Base-by-base conservation (phyloP, 108 stramenopile species). In the Aurantiochytrium sp. region DNA sequence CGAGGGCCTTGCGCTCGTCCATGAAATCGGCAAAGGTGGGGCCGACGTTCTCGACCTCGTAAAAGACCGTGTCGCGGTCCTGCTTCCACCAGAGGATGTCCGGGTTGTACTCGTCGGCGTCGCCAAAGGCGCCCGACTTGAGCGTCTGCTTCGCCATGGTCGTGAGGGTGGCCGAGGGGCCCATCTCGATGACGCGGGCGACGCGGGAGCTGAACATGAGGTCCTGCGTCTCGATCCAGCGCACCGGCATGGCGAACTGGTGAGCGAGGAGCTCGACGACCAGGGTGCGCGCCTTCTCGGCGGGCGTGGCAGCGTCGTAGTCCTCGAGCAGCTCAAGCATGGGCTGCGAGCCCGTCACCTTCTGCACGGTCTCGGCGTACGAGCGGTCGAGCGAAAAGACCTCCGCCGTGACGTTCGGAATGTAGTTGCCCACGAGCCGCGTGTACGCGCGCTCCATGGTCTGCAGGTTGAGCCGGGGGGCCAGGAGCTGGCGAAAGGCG, bases 171-270 rank as follows among this genome's bases (percentile, higher is more conserved):
- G 73, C 69, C 87, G 87, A 21, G 4, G 87, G 73, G 27, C 87
- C 87, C 39, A 88, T 52, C 54, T 88, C 87, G 37, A 88, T 34
- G 2, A 88, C 37, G 4, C 42, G 30, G 12, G 59, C 27, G 0
- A 81, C 87, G 34, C 42, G 24, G 4, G 53, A 12, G 22, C 27
- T 24, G 54, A 88, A 88, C 30, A 88, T 45, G 36, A 87, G 34
- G 22, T 87, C 37, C 54, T 88, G 87, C 1, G 87, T 88, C 27
- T 85, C 31, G 32, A 88, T 88, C 87, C 87, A 88, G 22, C 36
- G 73, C 87, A 88, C 87, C 1, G 87, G 87, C 39, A 32, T 87
- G n/a, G 87, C 87, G 37, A 88, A 88, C 73, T 88, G 87, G 73
- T 87, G 85, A 34, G 87, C 87, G 27, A 88, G 86, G 22, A 88